phyloP scores from a whole-genome alignment of 306 rosid genomes.

The Geum urbanum region DNA sequence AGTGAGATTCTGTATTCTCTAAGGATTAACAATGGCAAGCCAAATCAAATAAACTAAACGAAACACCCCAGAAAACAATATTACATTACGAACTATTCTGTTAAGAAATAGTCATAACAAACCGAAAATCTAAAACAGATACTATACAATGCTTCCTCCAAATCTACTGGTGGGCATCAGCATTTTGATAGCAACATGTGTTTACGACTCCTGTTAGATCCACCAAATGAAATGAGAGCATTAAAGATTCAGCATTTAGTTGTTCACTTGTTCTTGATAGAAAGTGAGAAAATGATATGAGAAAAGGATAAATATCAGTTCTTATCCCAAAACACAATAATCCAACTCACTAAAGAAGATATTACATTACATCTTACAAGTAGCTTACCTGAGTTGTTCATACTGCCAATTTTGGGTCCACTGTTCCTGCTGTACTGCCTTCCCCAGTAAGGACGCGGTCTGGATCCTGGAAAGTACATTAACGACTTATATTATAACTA shows the following conservation, averaged over 20 bases:
- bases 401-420: conserved; percentile 60
- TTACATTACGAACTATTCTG: not conserved
- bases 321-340: conserved; percentile 8
- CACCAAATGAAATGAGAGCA: not conserved
- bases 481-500: conserved; percentile 11
- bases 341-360: not conserved
- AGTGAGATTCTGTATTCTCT: conserved; percentile 8
- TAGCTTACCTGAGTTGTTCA: conserved; percentile 44
- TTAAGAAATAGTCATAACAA: not conserved
- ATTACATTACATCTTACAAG: conserved; percentile 1
- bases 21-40: conserved; percentile 1
- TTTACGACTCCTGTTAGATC: not conserved
- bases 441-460: conserved; percentile 69
- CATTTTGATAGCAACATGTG: not conserved
- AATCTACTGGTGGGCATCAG: conserved; percentile 5
- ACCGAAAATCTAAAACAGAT: not conserved
- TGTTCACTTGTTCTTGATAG: not conserved
- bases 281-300: not conserved
- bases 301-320: no score
- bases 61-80: not conserved
- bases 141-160: conserved; percentile 6
- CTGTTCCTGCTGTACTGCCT: conserved; percentile 75
- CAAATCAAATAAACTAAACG: not conserved
- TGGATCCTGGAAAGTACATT: conserved; percentile 63
- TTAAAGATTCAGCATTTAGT: conserved; percentile 1